Percentiles rank a stretch among this genome's conserved stretches.
phyloP scores from a whole-genome alignment of 148 eudicot species.

The Diospyros lotus region DNA sequence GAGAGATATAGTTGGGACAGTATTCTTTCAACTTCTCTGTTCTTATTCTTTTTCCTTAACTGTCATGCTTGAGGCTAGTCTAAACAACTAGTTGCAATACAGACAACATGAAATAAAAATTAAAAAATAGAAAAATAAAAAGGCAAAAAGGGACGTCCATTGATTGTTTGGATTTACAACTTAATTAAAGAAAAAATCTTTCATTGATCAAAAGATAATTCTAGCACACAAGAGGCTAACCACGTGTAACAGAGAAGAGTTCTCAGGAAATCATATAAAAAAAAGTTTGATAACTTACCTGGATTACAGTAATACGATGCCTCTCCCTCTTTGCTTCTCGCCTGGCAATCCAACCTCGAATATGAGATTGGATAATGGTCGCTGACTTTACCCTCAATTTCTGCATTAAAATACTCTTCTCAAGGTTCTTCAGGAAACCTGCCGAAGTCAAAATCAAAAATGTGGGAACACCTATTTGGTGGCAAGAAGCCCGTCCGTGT shows the following conservation, averaged over 20 bases:
- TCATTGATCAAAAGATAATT: no score
- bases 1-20: no score
- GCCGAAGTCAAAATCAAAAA: constrained; percentile 10
- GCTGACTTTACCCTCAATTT: constrained; percentile 39
- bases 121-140: no score
- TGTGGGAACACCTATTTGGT: constrained; percentile 15
- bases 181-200: not conserved
- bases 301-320: constrained; percentile 36
- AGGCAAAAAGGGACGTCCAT: not conserved
- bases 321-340: constrained; percentile 27
- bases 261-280: not conserved
- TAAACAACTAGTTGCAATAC: no score
- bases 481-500: constrained; percentile 51
- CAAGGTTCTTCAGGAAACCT: constrained; percentile 23
- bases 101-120: no score
- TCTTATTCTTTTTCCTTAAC: no score
- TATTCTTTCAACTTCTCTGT: no score
- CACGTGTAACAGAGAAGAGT: not conserved
- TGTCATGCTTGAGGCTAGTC: no score
- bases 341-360: constrained; percentile 52
- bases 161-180: not conserved
- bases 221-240: not conserved
- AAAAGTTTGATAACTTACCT: constrained; percentile 22
- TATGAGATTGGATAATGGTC: constrained; percentile 48
- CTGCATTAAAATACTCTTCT: constrained; percentile 35